Base-by-base conservation (phyloP, 345 rosid species). In the Gynandropsis gynandra region DNA sequence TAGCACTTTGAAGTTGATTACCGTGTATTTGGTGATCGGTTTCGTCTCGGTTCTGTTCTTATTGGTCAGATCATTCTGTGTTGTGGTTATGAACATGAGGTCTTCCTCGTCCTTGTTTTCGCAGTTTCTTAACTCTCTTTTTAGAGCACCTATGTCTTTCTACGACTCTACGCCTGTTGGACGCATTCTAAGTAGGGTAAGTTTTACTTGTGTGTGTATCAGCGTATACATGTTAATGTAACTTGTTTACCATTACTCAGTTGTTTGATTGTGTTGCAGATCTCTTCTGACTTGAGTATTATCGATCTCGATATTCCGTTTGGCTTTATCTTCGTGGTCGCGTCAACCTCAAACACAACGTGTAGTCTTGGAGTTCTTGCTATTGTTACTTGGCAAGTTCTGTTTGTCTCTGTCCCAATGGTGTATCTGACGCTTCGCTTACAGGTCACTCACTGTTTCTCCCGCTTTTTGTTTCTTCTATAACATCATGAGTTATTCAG, bases 151-250 rank as follows among this genome's bases (percentile, higher is more conserved):
- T 12, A 87, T 87, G 90, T 76, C 87, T 1, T 87, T 87, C 69
- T 87, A 78, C 27, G 96, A 87, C 79, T 87, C 96, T 55, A 87
- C 94, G 0, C 94, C 96, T 56, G 70, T 81, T 17, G 96, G 96
- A 47, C 64, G 96, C 63, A 84, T 87, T 56, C 89, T 87, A 14
- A 74, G 80, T 27, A 71, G 88, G 70, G 87, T 81, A 69, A 37
- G 3, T 7, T 24, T 2, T 24, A 24, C 5, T 2, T 24, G 5
- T 24, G 29, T 24, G 5, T 24, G 62, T 63, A 18, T 50, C 50
- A 16, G 11, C 13, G 42, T 33, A 27, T 18, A 40, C 27, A 37
- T 32, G 46, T 75, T 37, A 37, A n/a, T n/a, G n/a, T n/a, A n/a
- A n/a, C n/a, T n/a, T n/a, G n/a, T n/a, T n/a, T n/a, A n/a, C n/a